Conservation (phyloP, 140 eudicot species). For the Anethum foeniculum region DNA sequence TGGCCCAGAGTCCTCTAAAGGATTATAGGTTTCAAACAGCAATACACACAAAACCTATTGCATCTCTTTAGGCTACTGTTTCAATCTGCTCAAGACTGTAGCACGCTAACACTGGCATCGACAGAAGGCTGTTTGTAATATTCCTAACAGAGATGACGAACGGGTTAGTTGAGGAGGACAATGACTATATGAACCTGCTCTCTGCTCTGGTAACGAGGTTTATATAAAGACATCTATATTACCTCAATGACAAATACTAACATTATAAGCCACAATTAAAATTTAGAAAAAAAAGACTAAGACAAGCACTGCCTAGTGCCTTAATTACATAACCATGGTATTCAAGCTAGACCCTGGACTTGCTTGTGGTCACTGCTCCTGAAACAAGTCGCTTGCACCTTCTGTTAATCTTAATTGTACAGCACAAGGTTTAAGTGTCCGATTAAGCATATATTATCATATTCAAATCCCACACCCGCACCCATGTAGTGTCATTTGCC, state of each 20-base stretch:
- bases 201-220: not conserved
- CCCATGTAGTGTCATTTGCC: not conserved
- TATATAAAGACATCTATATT: not conserved
- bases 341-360: not conserved
- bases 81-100: not conserved
- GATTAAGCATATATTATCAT: not conserved
- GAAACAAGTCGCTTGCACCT: not conserved
- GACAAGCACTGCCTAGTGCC: not conserved
- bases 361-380: not conserved
- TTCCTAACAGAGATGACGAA: not conserved
- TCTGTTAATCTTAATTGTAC: not conserved
- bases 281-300: not conserved
- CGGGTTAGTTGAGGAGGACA: not conserved
- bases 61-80: not conserved
- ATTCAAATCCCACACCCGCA: too few species aligned
- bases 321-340: not conserved
- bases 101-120: not conserved
- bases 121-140: not conserved
- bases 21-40: not conserved
- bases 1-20: not conserved
- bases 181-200: not conserved
- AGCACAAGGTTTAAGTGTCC: not conserved
- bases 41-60: not conserved
- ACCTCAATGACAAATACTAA: not conserved
- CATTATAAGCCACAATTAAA: not conserved